These are phyloP conservation scores for Vaccinium corymbosum DNA, from an alignment of 148 eudicot species.

Conservation along the genomic window DNA sequence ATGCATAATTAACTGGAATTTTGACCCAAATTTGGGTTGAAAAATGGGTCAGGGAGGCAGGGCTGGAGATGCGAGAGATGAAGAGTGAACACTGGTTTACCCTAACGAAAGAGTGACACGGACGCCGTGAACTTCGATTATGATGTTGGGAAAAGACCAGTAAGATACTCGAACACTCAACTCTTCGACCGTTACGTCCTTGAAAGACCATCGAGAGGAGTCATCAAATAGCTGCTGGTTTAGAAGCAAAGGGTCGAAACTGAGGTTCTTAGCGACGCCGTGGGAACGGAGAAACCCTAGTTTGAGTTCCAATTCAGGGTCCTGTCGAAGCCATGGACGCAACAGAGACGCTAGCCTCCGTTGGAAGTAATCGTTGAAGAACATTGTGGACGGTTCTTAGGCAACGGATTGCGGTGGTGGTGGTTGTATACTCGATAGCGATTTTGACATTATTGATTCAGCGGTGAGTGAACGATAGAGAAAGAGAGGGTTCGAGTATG, in stretches of 20 bases:
- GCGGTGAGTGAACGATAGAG: neutral
- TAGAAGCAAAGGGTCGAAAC: slow-evolving; percentile 41
- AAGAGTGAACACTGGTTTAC: slow-evolving; percentile 31
- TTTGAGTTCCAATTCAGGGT: slow-evolving; percentile 56
- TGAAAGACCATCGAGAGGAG: slow-evolving; percentile 36
- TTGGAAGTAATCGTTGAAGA: slow-evolving; percentile 37
- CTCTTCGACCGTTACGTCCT: slow-evolving; percentile 42
- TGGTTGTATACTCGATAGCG: neutral
- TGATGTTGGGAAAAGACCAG: slow-evolving; percentile 59
- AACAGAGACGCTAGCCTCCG: slow-evolving; percentile 50
- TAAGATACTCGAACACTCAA: slow-evolving; percentile 43
- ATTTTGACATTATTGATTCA: neutral
- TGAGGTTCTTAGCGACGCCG: slow-evolving; percentile 40
- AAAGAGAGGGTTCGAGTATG: neutral
- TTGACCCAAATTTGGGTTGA: too few relatives aligned
- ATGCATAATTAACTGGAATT: too few relatives aligned
- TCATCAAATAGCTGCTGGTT: slow-evolving; percentile 36
- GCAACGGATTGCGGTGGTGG: neutral
- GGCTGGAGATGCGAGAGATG: neutral
- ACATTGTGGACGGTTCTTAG: slow-evolving; percentile 28
- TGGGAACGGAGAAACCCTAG: slow-evolving; percentile 61
- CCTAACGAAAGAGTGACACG: slow-evolving; percentile 40
- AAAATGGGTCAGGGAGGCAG: too few relatives aligned
- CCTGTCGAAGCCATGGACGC: slow-evolving; percentile 61
- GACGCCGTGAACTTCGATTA: slow-evolving; percentile 49